Evolutionary conservation across 768 basidiomycete genomes (phyloP), one percentile per base, ranked within the genome.

Genomic region (Cystobasidium tubakii): DNA sequence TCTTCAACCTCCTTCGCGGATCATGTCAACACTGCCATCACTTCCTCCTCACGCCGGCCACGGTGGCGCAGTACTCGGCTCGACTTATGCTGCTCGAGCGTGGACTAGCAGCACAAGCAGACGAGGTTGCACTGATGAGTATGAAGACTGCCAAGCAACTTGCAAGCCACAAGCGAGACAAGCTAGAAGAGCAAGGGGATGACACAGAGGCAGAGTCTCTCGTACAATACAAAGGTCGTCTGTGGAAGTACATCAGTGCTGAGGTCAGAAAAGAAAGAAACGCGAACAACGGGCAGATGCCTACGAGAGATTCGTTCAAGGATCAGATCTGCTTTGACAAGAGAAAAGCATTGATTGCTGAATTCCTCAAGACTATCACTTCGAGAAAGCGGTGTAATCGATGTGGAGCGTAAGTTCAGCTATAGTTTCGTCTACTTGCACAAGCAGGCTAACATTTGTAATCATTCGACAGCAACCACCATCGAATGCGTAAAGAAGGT

Each of bases 1-100:
- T 90, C 84, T 94, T 88, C 80, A 89, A 89, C 76, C 83, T 98
- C 57, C 83, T 99, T 25, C 87, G 94, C 73, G 89, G 89, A 43
- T 87, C 87, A 17, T 99, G 96, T 83, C 82, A 95, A 81, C 98
- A 90, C 82, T 99, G 96, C 82, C 96, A 99, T 81, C 85, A 84
- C 76, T 96, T 97, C 82, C 92, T 93, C 83, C 82, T 89, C 79
- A 85, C 85, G 76, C 85, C 88, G 79, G 84, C 87, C n/a, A 80
- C 95, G 92, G 81, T 91, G 46, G 86, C 86, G 77, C 92, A 89
- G 83, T 95, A 90, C 79, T 83, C 87, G 39, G 92, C 91, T 3
- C 92, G 94, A 79, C 84, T 99, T 62, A 88, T 88, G 21, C 83
- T 99, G 17, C 83, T 98, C 75, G 94, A 98, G 79, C 88, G 88